Percentiles rank a stretch among this genome's conserved stretches.
These are phyloP conservation scores for Aspergillus aculeatinus DNA, from an alignment of 2,329 filamentous ascomycete species.

Conservation along the genomic window DNA sequence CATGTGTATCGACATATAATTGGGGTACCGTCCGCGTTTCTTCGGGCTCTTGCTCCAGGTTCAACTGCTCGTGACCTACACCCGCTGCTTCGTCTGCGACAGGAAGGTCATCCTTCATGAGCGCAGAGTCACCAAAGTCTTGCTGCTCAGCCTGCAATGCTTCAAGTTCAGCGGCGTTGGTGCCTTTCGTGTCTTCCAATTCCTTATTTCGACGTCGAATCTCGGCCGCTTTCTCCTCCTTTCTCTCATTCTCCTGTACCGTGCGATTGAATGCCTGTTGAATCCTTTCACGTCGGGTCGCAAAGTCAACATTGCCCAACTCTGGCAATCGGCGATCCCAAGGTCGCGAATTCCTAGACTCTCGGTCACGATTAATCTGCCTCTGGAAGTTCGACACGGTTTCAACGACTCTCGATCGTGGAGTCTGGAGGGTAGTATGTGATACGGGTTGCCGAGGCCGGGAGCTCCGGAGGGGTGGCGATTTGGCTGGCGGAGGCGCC, in stretches of 20 bases:
- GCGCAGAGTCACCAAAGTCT: slow-evolving; percentile 6
- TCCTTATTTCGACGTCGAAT: slow-evolving; percentile 41
- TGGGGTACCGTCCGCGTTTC: slow-evolving; percentile 20
- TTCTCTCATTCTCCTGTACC: slow-evolving; percentile 65
- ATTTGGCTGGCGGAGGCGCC: slow-evolving; percentile 67
- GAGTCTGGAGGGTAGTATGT: slow-evolving; percentile 68
- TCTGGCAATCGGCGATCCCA: slow-evolving; percentile 53
- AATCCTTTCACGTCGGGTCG: slow-evolving; percentile 75
- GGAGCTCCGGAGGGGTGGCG: slow-evolving; percentile 77
- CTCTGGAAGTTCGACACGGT: slow-evolving; percentile 49
- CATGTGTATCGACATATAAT: slow-evolving; percentile 29
- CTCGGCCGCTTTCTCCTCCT: slow-evolving; percentile 59
- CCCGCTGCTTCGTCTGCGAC: slow-evolving; percentile 22
- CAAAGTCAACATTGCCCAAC: slow-evolving; percentile 78
- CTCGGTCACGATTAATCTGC: slow-evolving; percentile 34
- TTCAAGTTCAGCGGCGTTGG: slow-evolving; percentile 27
- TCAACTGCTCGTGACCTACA: slow-evolving; percentile 15
- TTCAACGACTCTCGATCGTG: slow-evolving; percentile 65
- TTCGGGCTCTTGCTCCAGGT: slow-evolving; percentile 2
- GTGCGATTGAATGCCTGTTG: slow-evolving; percentile 82
- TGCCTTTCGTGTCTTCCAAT: slow-evolving; percentile 52
- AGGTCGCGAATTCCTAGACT: slow-evolving; percentile 32
- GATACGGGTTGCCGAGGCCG: slow-evolving; percentile 78
- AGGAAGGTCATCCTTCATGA: slow-evolving; percentile 24
- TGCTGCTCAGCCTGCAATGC: slow-evolving; percentile 16